Percentiles rank a stretch among this genome's conserved stretches.
phyloP scores from a whole-genome alignment of 2,329 filamentous ascomycete species.

The Lachnum nothofagi region DNA sequence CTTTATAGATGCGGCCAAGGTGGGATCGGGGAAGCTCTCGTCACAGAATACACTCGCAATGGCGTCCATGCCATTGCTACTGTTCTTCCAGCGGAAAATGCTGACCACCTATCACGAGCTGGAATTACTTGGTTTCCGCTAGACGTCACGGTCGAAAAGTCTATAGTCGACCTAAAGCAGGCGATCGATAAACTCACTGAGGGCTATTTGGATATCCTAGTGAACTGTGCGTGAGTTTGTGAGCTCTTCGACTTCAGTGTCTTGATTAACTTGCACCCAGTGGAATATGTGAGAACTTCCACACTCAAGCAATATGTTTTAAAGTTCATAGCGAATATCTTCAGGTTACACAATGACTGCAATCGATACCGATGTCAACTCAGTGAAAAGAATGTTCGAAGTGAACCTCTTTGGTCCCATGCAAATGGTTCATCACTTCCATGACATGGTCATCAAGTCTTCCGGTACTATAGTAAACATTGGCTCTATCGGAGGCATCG shows the following conservation, averaged over 20 bases:
- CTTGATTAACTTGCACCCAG: conserved; percentile 3
- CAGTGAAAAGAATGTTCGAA: conserved; percentile 28
- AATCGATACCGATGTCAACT: conserved; percentile 27
- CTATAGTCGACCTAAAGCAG: conserved; percentile 31
- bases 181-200: conserved; percentile 32
- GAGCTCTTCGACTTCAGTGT: too few relatives aligned
- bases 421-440: conserved; percentile 28
- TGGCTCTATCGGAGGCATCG: conserved; percentile 10
- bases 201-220: conserved; percentile 37
- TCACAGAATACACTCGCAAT: not conserved
- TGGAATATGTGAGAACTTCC: conserved; percentile 29
- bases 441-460: conserved; percentile 22
- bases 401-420: conserved; percentile 31
- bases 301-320: not conserved
- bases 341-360: conserved; percentile 31
- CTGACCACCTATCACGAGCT: conserved; percentile 23
- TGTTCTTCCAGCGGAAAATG: conserved; percentile 32
- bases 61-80: conserved; percentile 36
- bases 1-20: conserved; percentile 8
- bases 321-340: not conserved
- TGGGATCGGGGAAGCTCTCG: conserved; percentile 8
- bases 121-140: conserved; percentile 30
- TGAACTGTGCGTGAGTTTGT: conserved; percentile 37
- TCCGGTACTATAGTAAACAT: conserved; percentile 31
- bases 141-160: conserved; percentile 35